These are phyloP conservation scores for Bruguiera parviflora DNA, from an alignment of 345 rosid species.

Conservation along the genomic window DNA sequence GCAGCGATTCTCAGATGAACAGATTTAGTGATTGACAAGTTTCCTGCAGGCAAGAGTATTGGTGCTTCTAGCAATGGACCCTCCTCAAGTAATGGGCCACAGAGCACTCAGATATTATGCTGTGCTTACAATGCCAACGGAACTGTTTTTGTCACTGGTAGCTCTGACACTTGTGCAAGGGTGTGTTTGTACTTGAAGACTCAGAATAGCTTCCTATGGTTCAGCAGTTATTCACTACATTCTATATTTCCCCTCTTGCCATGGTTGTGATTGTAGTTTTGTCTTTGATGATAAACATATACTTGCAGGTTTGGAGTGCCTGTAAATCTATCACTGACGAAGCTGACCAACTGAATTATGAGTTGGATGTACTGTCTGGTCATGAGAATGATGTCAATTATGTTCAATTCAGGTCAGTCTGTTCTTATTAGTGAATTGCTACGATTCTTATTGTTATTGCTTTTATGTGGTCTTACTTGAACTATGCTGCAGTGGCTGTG, in stretches of 20 bases:
- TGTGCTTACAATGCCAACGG: slow-evolving; percentile 96
- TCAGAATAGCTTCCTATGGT: slow-evolving; percentile 7
- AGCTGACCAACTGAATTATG: slow-evolving; percentile 72
- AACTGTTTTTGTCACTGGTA: slow-evolving; percentile 94
- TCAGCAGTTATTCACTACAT: slow-evolving; percentile 10
- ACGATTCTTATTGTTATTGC: neutral
- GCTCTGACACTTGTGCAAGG: slow-evolving; percentile 96
- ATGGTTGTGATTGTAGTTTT: slow-evolving; percentile 20
- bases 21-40: slow-evolving; percentile 16
- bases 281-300: slow-evolving; percentile 18
- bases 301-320: slow-evolving; percentile 88
- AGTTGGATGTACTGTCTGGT: slow-evolving; percentile 87
- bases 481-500: slow-evolving; percentile 74
- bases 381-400: slow-evolving; percentile 99
- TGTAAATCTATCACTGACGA: slow-evolving; percentile 63
- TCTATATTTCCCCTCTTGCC: slow-evolving; percentile 17
- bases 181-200: slow-evolving; percentile 46
- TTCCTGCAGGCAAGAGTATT: slow-evolving; percentile 55
- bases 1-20: slow-evolving; percentile 16
- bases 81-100: slow-evolving; percentile 55
- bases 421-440: slow-evolving; percentile 5
- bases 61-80: slow-evolving; percentile 33
- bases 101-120: slow-evolving; percentile 77
- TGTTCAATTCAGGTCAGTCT: slow-evolving; percentile 87
- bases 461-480: neutral